These are phyloP conservation scores for Vaccinium darrowii DNA, from an alignment of 148 eudicot species.

Conservation along the genomic window DNA sequence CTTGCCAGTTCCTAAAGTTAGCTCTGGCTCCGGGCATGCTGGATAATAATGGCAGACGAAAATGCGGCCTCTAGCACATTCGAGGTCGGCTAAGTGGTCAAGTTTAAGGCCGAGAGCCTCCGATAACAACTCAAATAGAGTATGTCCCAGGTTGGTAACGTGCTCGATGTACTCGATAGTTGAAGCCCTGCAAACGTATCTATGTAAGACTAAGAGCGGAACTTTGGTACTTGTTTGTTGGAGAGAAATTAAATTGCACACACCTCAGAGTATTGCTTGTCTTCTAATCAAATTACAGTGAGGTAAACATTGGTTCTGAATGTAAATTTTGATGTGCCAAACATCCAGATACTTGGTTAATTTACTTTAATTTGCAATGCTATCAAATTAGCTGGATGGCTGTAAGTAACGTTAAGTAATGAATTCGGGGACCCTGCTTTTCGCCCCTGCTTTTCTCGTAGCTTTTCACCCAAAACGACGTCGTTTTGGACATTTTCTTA, in stretches of 20 bases:
- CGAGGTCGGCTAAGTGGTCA: neutral
- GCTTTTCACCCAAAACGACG: too few species aligned
- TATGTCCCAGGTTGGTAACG: neutral
- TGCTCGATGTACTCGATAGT: neutral
- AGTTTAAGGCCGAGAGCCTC: conserved; percentile 11
- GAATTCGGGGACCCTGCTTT: too few species aligned
- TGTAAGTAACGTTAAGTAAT: neutral
- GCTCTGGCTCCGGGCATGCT: conserved; percentile 17
- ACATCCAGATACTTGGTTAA: neutral
- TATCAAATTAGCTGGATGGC: neutral
- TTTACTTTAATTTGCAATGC: neutral
- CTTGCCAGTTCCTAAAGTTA: conserved; percentile 15
- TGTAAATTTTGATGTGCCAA: neutral
- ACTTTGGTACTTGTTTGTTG: neutral
- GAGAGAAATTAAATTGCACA: too few species aligned
- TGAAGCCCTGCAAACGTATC: neutral
- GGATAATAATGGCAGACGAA: conserved; percentile 15
- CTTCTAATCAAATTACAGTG: too few species aligned
- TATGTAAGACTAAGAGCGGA: neutral
- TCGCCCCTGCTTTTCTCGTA: too few species aligned
- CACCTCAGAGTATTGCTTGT: too few species aligned
- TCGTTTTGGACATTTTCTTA: too few species aligned
- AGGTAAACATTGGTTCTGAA: neutral
- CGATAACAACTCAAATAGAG: conserved; percentile 13
- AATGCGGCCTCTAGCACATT: neutral